phyloP scores from a whole-genome alignment of 257 asterid genomes.

The Solanum gracilifrons region DNA sequence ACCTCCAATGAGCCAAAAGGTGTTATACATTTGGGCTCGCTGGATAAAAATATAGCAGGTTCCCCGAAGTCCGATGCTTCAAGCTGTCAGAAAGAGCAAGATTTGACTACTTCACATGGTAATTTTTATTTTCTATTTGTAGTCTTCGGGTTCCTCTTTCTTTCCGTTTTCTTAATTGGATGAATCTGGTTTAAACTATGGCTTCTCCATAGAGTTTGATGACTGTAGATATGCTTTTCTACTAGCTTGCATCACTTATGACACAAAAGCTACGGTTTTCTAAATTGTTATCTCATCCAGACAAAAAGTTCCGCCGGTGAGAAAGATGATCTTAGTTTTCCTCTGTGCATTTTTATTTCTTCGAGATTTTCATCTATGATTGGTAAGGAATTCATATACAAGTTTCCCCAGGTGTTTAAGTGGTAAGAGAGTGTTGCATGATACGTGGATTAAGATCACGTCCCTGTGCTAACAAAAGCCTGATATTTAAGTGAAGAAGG shows the following conservation, averaged over 20 bases:
- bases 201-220: not conserved
- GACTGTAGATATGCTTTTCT: not conserved
- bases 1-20: conserved; percentile 61
- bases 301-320: not conserved
- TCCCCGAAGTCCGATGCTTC: conserved; percentile 61
- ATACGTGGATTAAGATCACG: not conserved
- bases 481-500: not conserved
- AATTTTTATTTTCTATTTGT: not conserved
- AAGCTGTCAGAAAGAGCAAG: conserved; percentile 42
- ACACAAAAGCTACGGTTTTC: not conserved
- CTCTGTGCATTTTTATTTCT: not conserved
- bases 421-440: not conserved
- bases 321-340: not conserved
- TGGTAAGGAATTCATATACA: not conserved
- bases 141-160: not conserved
- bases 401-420: not conserved
- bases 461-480: not conserved
- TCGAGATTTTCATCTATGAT: not conserved
- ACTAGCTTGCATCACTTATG: not conserved
- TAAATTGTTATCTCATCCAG: not conserved
- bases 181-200: not conserved
- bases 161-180: not conserved
- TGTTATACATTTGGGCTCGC: conserved; percentile 82
- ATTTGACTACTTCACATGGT: conserved; percentile 55
- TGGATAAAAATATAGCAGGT: conserved; percentile 40